Evolutionary conservation across 495 filamentous ascomycete genomes (phyloP).

Genomic region (Xylaria bambusicola): DNA sequence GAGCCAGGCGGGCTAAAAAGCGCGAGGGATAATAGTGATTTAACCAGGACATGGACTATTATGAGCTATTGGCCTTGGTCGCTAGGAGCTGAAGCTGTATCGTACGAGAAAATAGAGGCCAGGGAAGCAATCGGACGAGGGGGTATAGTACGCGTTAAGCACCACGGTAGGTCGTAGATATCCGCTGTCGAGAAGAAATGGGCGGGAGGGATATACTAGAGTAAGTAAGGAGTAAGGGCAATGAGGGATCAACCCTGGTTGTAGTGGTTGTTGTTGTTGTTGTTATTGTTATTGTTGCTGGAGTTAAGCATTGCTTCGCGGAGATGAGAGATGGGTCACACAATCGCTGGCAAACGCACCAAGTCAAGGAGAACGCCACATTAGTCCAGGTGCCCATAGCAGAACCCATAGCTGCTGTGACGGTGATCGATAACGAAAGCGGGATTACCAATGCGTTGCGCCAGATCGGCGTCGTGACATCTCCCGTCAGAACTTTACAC

Average conservation of each 20-base stretch:
- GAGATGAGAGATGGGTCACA: too few species aligned
- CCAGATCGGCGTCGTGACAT: conserved; percentile 6
- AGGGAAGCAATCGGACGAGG: conserved; percentile 4
- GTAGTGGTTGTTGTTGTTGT: background rate
- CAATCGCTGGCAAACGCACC: too few species aligned
- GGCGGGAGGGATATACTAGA: conserved; percentile 4
- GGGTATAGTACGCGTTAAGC: background rate
- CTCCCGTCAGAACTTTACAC: conserved; percentile 5
- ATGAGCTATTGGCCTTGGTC: background rate
- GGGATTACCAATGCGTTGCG: conserved; percentile 11
- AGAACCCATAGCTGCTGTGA: too few species aligned
- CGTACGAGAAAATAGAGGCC: conserved; percentile 10
- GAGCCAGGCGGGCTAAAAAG: conserved; percentile 10
- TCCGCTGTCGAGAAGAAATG: background rate
- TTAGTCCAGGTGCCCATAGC: too few species aligned
- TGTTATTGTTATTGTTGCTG: too few species aligned
- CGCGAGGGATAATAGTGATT: conserved; percentile 1
- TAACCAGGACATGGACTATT: background rate
- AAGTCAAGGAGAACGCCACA: too few species aligned
- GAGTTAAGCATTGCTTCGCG: too few species aligned
- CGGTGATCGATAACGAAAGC: background rate
- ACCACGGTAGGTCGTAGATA: background rate
- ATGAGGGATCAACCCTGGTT: conserved; percentile 15
- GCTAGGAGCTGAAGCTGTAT: background rate
- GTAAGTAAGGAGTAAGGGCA: too few species aligned